Base-by-base conservation (phyloP, 108 stramenopile species). In the Cyclotella choctawhatcheeana region DNA sequence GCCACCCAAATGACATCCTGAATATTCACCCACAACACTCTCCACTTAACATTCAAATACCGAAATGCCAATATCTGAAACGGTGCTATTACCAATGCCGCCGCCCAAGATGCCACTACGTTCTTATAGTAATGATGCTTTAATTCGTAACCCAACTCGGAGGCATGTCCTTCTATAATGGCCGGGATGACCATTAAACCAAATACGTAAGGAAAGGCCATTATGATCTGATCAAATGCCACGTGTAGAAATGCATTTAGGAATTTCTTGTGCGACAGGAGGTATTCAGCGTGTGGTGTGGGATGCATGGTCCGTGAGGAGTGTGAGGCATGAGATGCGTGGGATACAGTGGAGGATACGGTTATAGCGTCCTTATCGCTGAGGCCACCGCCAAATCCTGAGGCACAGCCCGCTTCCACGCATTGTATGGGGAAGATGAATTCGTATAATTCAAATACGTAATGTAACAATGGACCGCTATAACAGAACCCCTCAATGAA, bases 11-110 rank as follows among this genome's bases (percentile, higher is more conserved):
- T 43, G 13, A 81, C 72, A 52, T 81, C 80, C 30, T 73, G 60
- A 21, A 64, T 45, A 67, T 81, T 81, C 33, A 81, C 80, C 12
- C 73, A 73, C 45, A 81, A 54, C 14, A 81, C 80, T 53, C 80
- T 66, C 32, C 74, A 32, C 63, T 81, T 67, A 45, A 56, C 66
- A 13, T 72, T 72, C 31, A 81, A 63, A 45, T 60, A 81, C 50
- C 74, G 73, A 74, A 81, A 81, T 7, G 69, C 64, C 27, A 81
- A 20, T 55, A 81, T 60, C 45, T 81, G 80, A 58, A 81, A 64
- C 21, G 73, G 73, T 12, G 66, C 71, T 44, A 70, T 73, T 68
- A 74, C 33, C n/a, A n/a, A n/a, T 26, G 67, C 69, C 1, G 69
- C 80, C 63, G 56, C 69, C 67, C 68, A 81, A 7, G 73, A 70